phyloP scores from a whole-genome alignment of 345 rosid genomes.

The Gossypium longicalyx region DNA sequence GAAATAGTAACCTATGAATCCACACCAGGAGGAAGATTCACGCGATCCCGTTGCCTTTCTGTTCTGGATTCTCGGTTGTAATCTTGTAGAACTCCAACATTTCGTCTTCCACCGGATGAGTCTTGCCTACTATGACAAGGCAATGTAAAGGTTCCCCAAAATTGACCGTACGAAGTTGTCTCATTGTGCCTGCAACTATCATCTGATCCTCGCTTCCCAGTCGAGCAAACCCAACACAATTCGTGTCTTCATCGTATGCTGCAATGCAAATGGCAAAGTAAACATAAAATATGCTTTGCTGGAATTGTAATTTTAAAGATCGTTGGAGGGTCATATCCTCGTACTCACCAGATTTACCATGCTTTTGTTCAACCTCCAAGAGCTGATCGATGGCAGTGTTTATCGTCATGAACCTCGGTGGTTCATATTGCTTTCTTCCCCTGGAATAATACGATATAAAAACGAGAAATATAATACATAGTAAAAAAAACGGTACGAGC shows the following conservation, averaged over 20 bases:
- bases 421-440: constrained; percentile 79
- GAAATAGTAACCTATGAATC: neutral
- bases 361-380: constrained; percentile 64
- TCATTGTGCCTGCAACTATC: constrained; percentile 80
- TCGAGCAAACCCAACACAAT: constrained; percentile 75
- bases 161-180: constrained; percentile 52
- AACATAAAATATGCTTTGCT: neutral
- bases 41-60: neutral
- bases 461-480: neutral
- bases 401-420: constrained; percentile 83
- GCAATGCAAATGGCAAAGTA: constrained; percentile 21
- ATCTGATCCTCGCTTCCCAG: constrained; percentile 81
- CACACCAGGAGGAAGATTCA: neutral
- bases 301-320: neutral
- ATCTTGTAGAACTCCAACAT: constrained; percentile 71
- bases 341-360: constrained; percentile 51
- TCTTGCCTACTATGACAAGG: constrained; percentile 71
- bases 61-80: constrained; percentile 2
- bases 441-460: constrained; percentile 29
- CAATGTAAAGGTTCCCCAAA: constrained; percentile 84
- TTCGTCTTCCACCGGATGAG: constrained; percentile 86
- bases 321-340: neutral
- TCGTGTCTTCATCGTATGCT: constrained; percentile 62
- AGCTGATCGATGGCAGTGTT: constrained; percentile 89
- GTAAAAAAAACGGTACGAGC: neutral